phyloP scores from a whole-genome alignment of 805 yeast genomes.

The Grigorovia transvaalensis region DNA sequence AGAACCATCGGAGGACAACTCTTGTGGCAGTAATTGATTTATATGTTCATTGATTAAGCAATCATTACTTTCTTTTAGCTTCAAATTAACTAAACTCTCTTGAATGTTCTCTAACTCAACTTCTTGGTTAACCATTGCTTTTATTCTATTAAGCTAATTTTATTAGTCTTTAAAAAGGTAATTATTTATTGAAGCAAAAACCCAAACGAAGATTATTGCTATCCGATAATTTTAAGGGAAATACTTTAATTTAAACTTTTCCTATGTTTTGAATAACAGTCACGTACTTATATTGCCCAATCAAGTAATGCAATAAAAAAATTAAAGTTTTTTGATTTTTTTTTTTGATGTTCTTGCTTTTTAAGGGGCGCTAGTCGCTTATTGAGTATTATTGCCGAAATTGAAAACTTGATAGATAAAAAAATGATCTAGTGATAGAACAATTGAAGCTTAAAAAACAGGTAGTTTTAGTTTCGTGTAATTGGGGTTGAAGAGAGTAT shows the following conservation, averaged over 20 bases:
- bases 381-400: not conserved
- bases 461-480: not conserved
- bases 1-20: conserved; percentile 16
- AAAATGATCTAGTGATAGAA: not conserved
- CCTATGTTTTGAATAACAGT: not conserved
- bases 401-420: not conserved
- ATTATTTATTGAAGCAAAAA: too few relatives aligned
- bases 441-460: too few relatives aligned
- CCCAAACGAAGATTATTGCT: too few relatives aligned
- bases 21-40: conserved; percentile 15
- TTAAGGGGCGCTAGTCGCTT: not conserved
- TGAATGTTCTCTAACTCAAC: not conserved
- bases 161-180: too few relatives aligned
- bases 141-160: not conserved
- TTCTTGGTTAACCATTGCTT: not conserved
- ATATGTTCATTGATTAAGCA: conserved; percentile 12
- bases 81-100: not conserved
- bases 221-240: not conserved
- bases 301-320: not conserved
- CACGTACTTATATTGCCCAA: not conserved
- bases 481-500: not conserved
- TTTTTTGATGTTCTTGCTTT: not conserved
- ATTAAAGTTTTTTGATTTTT: too few relatives aligned
- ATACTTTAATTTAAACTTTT: not conserved
- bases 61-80: not conserved